Evolutionary conservation across 495 filamentous ascomycete genomes (phyloP).

Genomic region (Trichoderma virens): DNA sequence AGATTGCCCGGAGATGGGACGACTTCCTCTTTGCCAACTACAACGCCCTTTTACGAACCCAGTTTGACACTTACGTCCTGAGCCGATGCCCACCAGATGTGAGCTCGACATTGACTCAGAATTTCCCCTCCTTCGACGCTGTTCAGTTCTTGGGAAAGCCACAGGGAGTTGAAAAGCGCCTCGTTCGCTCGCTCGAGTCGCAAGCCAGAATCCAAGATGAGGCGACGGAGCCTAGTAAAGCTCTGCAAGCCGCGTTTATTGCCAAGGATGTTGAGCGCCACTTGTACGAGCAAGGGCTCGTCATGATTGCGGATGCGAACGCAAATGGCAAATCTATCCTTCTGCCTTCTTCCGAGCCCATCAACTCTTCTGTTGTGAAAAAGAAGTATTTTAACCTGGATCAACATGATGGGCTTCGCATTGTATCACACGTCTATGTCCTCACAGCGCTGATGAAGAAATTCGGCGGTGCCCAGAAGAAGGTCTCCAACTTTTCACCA

Average conservation of each 20-base stretch:
- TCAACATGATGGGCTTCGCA: conserved; percentile 51
- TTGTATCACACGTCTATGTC: conserved; percentile 53
- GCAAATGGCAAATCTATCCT: conserved; percentile 38
- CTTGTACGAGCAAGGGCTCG: conserved; percentile 49
- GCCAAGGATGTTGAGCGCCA: conserved; percentile 49
- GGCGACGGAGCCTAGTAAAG: conserved; percentile 49
- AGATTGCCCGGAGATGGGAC: conserved; percentile 74
- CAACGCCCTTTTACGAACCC: conserved; percentile 66
- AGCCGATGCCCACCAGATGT: conserved; percentile 36
- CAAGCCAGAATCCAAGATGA: conserved; percentile 39
- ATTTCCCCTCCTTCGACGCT: conserved; percentile 46
- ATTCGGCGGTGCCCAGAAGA: conserved; percentile 33
- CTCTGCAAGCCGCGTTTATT: conserved; percentile 59
- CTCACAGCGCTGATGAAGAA: conserved; percentile 41
- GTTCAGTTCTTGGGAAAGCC: conserved; percentile 47
- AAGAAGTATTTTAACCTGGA: conserved; percentile 38
- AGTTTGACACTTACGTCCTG: conserved; percentile 56
- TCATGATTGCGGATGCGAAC: conserved; percentile 47
- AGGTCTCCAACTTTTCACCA: conserved; percentile 18
- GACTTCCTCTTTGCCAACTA: conserved; percentile 87
- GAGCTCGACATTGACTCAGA: conserved; percentile 27
- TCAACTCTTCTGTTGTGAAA: conserved; percentile 23
- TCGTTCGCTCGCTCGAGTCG: conserved; percentile 43
- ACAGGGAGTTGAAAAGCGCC: conserved; percentile 36
- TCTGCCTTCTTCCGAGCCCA: conserved; percentile 24